Conservation (phyloP, 768 basidiomycete genomes). For the Panaeolus cyanescens region DNA sequence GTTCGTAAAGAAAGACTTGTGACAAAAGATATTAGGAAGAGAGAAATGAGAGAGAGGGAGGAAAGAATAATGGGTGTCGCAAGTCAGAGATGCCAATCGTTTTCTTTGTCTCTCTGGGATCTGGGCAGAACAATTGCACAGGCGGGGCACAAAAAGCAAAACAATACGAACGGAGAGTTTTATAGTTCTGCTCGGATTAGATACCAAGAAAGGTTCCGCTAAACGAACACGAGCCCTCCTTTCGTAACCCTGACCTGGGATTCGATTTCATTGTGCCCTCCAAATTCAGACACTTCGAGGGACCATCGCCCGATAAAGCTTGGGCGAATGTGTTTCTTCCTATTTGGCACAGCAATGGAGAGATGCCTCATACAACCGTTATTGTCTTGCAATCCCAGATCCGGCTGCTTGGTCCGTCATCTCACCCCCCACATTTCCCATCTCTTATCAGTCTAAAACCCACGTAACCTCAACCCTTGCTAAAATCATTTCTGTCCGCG, state of each 20-base stretch:
- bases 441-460: constrained; percentile 24
- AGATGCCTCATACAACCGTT: constrained; percentile 25
- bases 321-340: constrained; percentile 26
- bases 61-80: constrained; percentile 53
- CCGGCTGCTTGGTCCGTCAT: constrained; percentile 38
- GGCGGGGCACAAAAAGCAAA: constrained; percentile 60
- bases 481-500: constrained; percentile 25
- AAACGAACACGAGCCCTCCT: constrained; percentile 37
- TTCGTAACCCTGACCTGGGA: constrained; percentile 34
- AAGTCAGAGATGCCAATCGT: constrained; percentile 38
- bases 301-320: constrained; percentile 40
- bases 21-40: constrained; percentile 32
- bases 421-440: constrained; percentile 21
- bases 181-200: constrained; percentile 43
- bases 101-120: constrained; percentile 53
- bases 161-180: constrained; percentile 59
- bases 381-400: constrained; percentile 44
- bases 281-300: constrained; percentile 30
- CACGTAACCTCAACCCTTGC: constrained; percentile 30
- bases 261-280: constrained; percentile 33
- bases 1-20: constrained; percentile 27
- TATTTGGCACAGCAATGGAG: constrained; percentile 44
- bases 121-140: constrained; percentile 64
- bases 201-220: constrained; percentile 37
- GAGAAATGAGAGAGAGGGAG: constrained; percentile 34